phyloP scores from a whole-genome alignment of 129 eudicot genomes.

The Arctium lappa region DNA sequence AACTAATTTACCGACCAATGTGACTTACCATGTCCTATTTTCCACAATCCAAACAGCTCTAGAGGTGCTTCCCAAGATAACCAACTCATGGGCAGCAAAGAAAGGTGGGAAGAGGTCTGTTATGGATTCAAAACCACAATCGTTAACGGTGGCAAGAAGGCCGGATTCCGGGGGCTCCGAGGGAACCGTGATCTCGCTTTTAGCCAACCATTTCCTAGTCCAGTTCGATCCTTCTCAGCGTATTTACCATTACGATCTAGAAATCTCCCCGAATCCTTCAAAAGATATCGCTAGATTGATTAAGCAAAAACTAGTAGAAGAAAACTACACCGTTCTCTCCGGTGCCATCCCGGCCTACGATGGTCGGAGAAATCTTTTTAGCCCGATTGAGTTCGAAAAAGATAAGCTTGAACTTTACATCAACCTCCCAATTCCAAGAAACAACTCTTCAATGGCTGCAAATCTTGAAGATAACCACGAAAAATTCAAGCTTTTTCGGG shows the following conservation, averaged over 20 bases:
- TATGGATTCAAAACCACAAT: constrained; percentile 23
- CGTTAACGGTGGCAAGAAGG: constrained; percentile 63
- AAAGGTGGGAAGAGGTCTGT: constrained; percentile 32
- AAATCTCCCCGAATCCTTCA: constrained; percentile 75
- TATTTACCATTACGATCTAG: constrained; percentile 79
- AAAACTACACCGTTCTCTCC: constrained; percentile 42
- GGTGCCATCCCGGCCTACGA: constrained; percentile 64
- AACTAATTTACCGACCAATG: not conserved
- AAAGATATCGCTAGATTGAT: constrained; percentile 70
- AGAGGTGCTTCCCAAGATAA: constrained; percentile 32
- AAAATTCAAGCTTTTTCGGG: constrained; percentile 47
- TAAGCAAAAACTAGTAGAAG: constrained; percentile 54
- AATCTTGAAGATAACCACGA: constrained; percentile 19
- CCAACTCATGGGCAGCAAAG: constrained; percentile 27
- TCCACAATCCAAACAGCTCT: constrained; percentile 34
- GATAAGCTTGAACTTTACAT: constrained; percentile 58
- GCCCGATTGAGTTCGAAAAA: constrained; percentile 57
- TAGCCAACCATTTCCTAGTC: constrained; percentile 88
- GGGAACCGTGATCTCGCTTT: constrained; percentile 67
- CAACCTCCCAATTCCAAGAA: constrained; percentile 52
- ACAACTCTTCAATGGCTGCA: constrained; percentile 14
- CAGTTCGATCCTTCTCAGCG: constrained; percentile 52
- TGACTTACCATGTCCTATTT: not conserved
- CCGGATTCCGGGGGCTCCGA: constrained; percentile 91
- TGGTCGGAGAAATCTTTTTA: constrained; percentile 81